Base-by-base conservation (phyloP, 176 grass and related monocot species). In the Carex littledalei region DNA sequence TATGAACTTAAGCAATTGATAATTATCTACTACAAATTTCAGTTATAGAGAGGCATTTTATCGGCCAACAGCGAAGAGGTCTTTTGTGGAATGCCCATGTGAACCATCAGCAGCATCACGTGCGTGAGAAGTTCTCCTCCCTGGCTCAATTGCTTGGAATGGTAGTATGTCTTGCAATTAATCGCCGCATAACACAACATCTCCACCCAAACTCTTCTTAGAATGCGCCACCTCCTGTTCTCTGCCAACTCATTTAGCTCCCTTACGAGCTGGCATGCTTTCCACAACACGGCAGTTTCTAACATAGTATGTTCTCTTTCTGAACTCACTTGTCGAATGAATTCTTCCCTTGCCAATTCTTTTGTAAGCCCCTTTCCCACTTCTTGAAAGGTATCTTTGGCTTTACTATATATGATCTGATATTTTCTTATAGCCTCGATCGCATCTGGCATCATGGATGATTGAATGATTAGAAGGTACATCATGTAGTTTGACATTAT, bases 201-300 rank as follows among this genome's bases (percentile, higher is more conserved):
- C 84, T 93, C 92, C 81, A 91, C 87, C 87, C 89, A 89, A 70
- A 94, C 92, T 49, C 76, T 85, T 10, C 82, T 86, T 26, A 94
- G 56, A 3, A 94, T 17, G 78, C 85, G 22, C 89, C 89, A 91
- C 82, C 85, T 78, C 47, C 74, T 83, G 45, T 67, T 4, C 12
- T 56, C 62, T 6, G 3, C 13, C 22, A 91, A 63, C 77, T 11
- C 0, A 20, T n/a, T 24, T 37, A 82, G 43, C 18, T 81, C 12
- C 17, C 65, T 52, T 17, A 77, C 83, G 0, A 89, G 76, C 26
- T 17, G 3, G 52, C 83, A 82, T 5, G 87, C 87, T 34, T 82
- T 64, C 56, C 29, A 29, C 29, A 29, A 29, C 29, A 29, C 1
- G 29, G 29, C 29, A 29, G 0, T 29, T 29, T 29, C 29, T 29